Evolutionary conservation across 306 rosid genomes (phyloP).

Genomic region (Canavalia gladiata): DNA sequence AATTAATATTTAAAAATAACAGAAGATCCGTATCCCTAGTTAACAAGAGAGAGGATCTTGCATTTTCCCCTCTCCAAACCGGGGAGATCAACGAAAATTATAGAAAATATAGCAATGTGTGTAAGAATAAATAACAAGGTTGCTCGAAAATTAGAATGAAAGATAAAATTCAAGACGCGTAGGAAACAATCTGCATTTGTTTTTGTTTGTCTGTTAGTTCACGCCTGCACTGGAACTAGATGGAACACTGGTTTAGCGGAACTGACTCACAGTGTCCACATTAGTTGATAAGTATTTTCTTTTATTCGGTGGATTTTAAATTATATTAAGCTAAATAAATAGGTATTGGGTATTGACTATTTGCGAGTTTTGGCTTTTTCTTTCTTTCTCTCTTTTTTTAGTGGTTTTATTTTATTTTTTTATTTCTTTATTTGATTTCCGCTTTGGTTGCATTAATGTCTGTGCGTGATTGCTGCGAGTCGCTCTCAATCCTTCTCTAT

Average conservation of each 20-base stretch:
- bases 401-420: neutral
- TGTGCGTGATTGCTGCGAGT: constrained; percentile 54
- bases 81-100: constrained; percentile 6
- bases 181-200: constrained; percentile 20
- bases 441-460: constrained; percentile 50
- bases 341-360: neutral
- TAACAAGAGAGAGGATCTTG: constrained; percentile 21
- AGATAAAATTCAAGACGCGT: constrained; percentile 50
- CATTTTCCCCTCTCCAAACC: constrained; percentile 13
- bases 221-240: constrained; percentile 47
- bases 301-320: neutral
- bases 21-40: constrained; percentile 12
- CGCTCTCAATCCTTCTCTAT: constrained; percentile 51
- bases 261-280: neutral
- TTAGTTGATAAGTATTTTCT: neutral
- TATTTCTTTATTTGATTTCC: constrained; percentile 21
- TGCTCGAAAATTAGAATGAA: neutral
- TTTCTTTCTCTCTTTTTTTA: neutral
- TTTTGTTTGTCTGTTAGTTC: constrained; percentile 14
- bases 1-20: neutral
- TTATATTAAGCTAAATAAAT: neutral
- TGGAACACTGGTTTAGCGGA: constrained; percentile 54
- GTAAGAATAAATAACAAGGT: neutral
- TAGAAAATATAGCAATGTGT: neutral
- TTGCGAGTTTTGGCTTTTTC: neutral